Conservation (phyloP, 2,329 filamentous ascomycete genomes). For the Sporothrix dimorphospora region DNA sequence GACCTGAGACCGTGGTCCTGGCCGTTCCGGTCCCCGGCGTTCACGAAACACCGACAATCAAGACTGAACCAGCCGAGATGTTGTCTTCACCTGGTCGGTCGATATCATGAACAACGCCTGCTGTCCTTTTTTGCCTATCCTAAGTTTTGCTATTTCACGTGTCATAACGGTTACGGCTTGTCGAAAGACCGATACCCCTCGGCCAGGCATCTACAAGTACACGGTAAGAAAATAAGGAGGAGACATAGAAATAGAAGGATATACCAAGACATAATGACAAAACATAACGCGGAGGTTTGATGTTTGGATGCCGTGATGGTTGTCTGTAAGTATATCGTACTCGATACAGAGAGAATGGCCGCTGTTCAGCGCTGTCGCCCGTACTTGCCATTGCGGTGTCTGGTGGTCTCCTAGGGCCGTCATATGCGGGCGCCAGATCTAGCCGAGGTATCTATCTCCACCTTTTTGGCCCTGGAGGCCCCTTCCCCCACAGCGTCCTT, state of each 20-base stretch:
- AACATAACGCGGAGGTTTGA: not conserved
- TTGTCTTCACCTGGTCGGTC: not conserved
- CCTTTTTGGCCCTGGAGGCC: not conserved
- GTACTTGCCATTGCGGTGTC: not conserved
- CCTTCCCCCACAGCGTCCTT: not conserved
- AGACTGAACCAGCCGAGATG: not conserved
- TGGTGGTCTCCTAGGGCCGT: not conserved
- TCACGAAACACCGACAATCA: not conserved
- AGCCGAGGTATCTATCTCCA: constrained; percentile 28
- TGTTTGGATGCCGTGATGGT: not conserved
- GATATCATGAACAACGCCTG: not conserved
- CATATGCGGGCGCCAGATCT: constrained; percentile 22
- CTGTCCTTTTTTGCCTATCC: not conserved
- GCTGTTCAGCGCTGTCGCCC: not conserved
- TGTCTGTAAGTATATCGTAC: not conserved
- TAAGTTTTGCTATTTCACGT: not conserved
- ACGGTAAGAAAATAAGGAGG: too few species aligned
- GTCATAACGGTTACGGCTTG: not conserved
- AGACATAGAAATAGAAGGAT: not conserved
- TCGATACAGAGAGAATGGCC: too few species aligned
- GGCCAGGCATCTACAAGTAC: not conserved
- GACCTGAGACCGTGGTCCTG: constrained; percentile 79
- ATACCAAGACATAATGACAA: constrained; percentile 1
- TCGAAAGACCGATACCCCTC: not conserved
- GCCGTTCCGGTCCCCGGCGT: constrained; percentile 65